These are phyloP conservation scores for Starmera pachycereana DNA, from an alignment of 805 yeast species.

Conservation along the genomic window DNA sequence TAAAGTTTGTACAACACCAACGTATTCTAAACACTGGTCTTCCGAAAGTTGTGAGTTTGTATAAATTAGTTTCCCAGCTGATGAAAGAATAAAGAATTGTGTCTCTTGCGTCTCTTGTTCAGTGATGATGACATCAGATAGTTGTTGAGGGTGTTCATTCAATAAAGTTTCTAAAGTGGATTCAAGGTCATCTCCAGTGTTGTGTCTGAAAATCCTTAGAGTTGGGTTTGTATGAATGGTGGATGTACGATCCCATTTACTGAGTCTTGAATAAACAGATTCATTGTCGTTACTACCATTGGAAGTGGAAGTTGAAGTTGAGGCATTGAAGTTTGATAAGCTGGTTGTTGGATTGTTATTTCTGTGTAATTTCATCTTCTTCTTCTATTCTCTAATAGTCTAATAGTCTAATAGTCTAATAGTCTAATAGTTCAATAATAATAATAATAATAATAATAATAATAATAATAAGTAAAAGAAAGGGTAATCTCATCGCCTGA, in stretches of 20 bases:
- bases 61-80: conserved; percentile 86
- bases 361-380: no score
- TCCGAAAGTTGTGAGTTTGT: conserved; percentile 35
- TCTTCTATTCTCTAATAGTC: not conserved
- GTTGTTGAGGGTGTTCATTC: conserved; percentile 4
- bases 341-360: no score
- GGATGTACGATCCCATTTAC: not conserved
- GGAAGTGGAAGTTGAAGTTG: no score
- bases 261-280: no score
- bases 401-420: not conserved
- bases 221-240: conserved; percentile 20
- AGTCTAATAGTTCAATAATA: not conserved
- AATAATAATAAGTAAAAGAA: not conserved
- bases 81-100: conserved; percentile 69
- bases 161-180: conserved; percentile 16
- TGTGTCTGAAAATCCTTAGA: conserved; percentile 13
- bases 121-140: no score
- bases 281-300: no score
- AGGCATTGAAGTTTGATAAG: no score
- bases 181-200: conserved; percentile 14
- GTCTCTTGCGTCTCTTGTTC: conserved; percentile 23
- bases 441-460: no score
- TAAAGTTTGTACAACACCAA: conserved; percentile 76
- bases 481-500: not conserved
- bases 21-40: conserved; percentile 58